phyloP scores from a whole-genome alignment of 2,329 filamentous ascomycete species.

The Alternaria sp. region DNA sequence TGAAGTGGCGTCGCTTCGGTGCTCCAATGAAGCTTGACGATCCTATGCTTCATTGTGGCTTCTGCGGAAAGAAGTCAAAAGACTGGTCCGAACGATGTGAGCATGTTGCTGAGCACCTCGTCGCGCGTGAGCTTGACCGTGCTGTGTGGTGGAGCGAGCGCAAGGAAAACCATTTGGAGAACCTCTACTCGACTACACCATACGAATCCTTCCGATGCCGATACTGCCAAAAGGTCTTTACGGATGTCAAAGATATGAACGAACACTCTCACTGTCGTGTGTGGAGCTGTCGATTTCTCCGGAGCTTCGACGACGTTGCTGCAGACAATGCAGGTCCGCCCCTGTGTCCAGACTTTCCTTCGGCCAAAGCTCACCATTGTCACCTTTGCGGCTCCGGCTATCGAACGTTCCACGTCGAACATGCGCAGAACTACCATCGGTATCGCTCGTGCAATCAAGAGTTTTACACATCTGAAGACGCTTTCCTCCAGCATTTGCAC shows the following conservation, averaged over 20 bases:
- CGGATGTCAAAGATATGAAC: conserved; percentile 37
- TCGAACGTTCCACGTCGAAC: conserved; percentile 38
- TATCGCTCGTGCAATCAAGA: conserved; percentile 44
- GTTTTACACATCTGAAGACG: conserved; percentile 41
- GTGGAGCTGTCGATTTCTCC: conserved; percentile 45
- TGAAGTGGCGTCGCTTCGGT: conserved; percentile 45
- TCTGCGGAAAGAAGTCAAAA: conserved; percentile 41
- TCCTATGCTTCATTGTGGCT: conserved; percentile 46
- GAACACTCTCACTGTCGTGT: conserved; percentile 44
- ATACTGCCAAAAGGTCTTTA: conserved; percentile 43
- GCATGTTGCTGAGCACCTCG: conserved; percentile 43
- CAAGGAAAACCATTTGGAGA: conserved; percentile 42
- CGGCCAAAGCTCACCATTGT: conserved; percentile 44
- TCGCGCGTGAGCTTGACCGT: conserved; percentile 35
- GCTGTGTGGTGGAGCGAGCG: conserved; percentile 43
- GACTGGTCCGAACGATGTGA: conserved; percentile 42
- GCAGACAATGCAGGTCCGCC: conserved; percentile 42
- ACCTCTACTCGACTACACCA: conserved; percentile 34
- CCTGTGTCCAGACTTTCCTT: conserved; percentile 41
- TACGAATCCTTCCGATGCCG: conserved; percentile 43
- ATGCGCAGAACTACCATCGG: conserved; percentile 42
- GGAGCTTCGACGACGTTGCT: conserved; percentile 42
- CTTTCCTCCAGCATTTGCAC: conserved; percentile 44
- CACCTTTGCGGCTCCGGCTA: conserved; percentile 45
- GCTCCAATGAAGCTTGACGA: conserved; percentile 44